Evolutionary conservation across 495 filamentous ascomycete species (phyloP).

Genomic region (Aspergillus diversus): DNA sequence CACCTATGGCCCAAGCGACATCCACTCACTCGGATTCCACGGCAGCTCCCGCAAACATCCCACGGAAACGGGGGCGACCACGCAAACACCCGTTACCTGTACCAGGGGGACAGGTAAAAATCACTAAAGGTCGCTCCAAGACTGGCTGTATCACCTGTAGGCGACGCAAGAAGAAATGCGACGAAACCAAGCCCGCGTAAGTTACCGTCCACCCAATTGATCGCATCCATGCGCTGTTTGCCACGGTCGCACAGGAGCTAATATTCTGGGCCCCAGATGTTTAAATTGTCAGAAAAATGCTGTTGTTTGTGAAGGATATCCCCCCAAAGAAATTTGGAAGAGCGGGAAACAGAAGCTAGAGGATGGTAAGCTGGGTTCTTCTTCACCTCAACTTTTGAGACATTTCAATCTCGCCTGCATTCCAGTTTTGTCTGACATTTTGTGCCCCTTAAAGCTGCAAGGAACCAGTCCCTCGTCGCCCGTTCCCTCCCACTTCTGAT

Average conservation of each 20-base stretch:
- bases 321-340: constrained; percentile 85
- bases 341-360: constrained; percentile 77
- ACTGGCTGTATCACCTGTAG: constrained; percentile 93
- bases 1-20: constrained; percentile 22
- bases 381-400: constrained; percentile 4
- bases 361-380: constrained; percentile 59
- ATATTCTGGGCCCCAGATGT: constrained; percentile 49
- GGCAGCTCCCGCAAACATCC: constrained; percentile 44
- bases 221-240: neutral
- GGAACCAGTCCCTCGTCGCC: constrained; percentile 47
- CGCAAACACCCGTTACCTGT: constrained; percentile 75
- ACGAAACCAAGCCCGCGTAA: constrained; percentile 85
- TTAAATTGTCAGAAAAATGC: constrained; percentile 94
- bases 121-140: constrained; percentile 88
- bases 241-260: constrained; percentile 14
- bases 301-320: constrained; percentile 90
- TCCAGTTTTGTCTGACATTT: constrained; percentile 21
- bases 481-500: constrained; percentile 78
- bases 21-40: constrained; percentile 28
- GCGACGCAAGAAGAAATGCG: constrained; percentile 95
- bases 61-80: constrained; percentile 73
- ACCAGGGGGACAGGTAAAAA: constrained; percentile 61
- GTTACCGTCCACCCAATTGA: constrained; percentile 8
- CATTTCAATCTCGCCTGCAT: constrained; percentile 5
- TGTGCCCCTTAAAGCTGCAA: constrained; percentile 30